A percentile compares a stretch with the other conserved stretches of the same genome.
These are phyloP conservation scores for Leccinum arenicola DNA, from an alignment of 768 basidiomycete genomes.

Conservation along the genomic window DNA sequence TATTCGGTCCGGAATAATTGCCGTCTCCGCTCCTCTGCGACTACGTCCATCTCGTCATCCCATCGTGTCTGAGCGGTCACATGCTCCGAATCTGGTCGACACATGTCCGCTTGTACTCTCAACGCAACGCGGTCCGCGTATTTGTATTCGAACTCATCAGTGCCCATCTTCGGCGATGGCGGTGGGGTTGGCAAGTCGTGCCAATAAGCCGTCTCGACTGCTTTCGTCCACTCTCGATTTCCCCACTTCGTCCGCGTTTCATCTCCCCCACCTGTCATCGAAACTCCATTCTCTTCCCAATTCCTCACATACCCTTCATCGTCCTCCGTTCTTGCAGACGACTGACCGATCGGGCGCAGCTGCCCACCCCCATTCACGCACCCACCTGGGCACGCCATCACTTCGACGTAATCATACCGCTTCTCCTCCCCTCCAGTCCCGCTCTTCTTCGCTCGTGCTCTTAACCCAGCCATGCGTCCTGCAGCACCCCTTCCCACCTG, in stretches of 20 bases:
- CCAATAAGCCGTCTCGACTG: slow-evolving; percentile 87
- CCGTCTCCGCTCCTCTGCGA: slow-evolving; percentile 42
- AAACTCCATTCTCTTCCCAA: slow-evolving; percentile 56
- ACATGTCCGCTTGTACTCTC: slow-evolving; percentile 41
- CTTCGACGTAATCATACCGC: slow-evolving; percentile 88
- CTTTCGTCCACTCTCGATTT: slow-evolving; percentile 76
- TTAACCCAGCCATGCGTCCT: slow-evolving; percentile 35
- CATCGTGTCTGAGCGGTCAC: slow-evolving; percentile 31
- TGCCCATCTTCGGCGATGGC: slow-evolving; percentile 33
- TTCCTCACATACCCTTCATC: slow-evolving; percentile 67
- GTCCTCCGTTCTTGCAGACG: slow-evolving; percentile 36
- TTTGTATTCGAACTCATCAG: slow-evolving; percentile 11
- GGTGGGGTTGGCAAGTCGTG: slow-evolving; percentile 45
- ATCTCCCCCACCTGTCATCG: slow-evolving; percentile 14
- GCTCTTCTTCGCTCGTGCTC: slow-evolving; percentile 33
- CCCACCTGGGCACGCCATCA: slow-evolving; percentile 98
- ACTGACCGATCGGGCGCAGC: slow-evolving; percentile 24
- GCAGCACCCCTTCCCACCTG: slow-evolving; percentile 71
- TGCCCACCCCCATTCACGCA: slow-evolving; percentile 99
- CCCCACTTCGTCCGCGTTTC: slow-evolving; percentile 58
- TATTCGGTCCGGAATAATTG: slow-evolving; percentile 74
- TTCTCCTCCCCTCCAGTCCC: slow-evolving; percentile 36
- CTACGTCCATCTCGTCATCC: slow-evolving; percentile 39
- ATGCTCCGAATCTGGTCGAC: slow-evolving; percentile 31
- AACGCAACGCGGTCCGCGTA: slow-evolving; percentile 38